Conservation (phyloP, 768 basidiomycete genomes). For the Chalciporus sphaerocephalus region DNA sequence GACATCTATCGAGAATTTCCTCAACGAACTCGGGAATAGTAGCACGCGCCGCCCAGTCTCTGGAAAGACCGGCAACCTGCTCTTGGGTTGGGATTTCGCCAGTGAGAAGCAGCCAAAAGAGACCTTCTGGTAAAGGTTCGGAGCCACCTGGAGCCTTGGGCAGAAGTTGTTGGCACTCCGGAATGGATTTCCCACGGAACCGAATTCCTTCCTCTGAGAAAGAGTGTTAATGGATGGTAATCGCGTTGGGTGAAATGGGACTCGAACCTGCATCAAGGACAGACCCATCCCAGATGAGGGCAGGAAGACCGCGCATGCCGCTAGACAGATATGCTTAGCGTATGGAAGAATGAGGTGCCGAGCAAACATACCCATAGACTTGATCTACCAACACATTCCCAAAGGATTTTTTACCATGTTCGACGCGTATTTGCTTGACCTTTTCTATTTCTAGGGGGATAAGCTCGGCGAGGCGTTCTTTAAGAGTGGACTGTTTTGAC, state of each 20-base stretch:
- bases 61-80: slow-evolving; percentile 80
- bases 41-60: slow-evolving; percentile 93
- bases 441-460: slow-evolving; percentile 74
- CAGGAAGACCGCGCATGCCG: slow-evolving; percentile 86
- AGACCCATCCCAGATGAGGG: slow-evolving; percentile 97
- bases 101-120: slow-evolving; percentile 95
- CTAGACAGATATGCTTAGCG: slow-evolving; percentile 33
- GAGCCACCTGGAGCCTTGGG: slow-evolving; percentile 86
- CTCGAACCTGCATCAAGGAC: slow-evolving; percentile 84
- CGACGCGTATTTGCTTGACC: slow-evolving; percentile 77
- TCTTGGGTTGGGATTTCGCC: slow-evolving; percentile 91
- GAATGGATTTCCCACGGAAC: slow-evolving; percentile 95
- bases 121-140: slow-evolving; percentile 89
- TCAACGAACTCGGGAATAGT: slow-evolving; percentile 93
- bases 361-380: slow-evolving; percentile 66
- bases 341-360: slow-evolving; percentile 1
- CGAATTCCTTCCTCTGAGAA: slow-evolving; percentile 88
- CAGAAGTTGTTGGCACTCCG: slow-evolving; percentile 79
- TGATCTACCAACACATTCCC: slow-evolving; percentile 90
- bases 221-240: background rate
- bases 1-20: slow-evolving; percentile 90
- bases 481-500: slow-evolving; percentile 70
- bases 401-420: slow-evolving; percentile 90
- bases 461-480: slow-evolving; percentile 89
- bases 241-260: slow-evolving; percentile 2